Conservation (phyloP, 2,329 filamentous ascomycete genomes). For the Penicillium polonicum region DNA sequence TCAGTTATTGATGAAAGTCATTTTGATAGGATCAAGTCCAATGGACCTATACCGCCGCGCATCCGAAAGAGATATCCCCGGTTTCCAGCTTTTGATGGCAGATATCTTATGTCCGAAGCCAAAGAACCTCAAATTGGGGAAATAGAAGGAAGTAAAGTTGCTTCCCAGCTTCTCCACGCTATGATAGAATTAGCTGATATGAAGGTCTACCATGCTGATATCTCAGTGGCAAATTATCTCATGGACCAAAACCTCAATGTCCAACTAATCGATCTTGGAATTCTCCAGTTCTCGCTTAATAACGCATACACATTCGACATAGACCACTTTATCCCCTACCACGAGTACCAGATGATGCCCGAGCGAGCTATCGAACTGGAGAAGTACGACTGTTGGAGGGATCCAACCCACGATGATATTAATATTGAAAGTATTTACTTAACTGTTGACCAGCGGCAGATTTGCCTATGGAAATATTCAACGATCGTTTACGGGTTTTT, state of each 20-base stretch:
- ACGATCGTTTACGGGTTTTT: constrained; percentile 31
- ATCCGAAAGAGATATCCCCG: neutral
- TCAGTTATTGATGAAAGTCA: neutral
- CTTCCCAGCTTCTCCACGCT: constrained; percentile 31
- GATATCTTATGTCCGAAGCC: constrained; percentile 10
- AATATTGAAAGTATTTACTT: neutral
- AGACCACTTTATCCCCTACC: constrained; percentile 18
- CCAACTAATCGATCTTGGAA: constrained; percentile 31
- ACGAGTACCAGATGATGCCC: constrained; percentile 31
- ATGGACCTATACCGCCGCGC: neutral
- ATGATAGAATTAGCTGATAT: constrained; percentile 31
- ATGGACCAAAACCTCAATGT: constrained; percentile 30
- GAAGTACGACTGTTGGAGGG: constrained; percentile 1
- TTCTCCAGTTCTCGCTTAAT: constrained; percentile 16
- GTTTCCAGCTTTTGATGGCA: constrained; percentile 16
- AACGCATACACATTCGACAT: neutral
- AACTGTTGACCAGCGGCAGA: constrained; percentile 20
- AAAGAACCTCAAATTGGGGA: constrained; percentile 25
- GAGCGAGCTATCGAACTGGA: constrained; percentile 23
- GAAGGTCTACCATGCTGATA: constrained; percentile 28
- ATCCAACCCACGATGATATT: neutral
- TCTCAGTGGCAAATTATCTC: constrained; percentile 33
- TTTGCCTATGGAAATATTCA: constrained; percentile 30
- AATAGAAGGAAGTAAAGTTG: constrained; percentile 30
- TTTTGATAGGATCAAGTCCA: neutral